phyloP scores from a whole-genome alignment of 805 yeast genomes.

The Starmerella kuoi region DNA sequence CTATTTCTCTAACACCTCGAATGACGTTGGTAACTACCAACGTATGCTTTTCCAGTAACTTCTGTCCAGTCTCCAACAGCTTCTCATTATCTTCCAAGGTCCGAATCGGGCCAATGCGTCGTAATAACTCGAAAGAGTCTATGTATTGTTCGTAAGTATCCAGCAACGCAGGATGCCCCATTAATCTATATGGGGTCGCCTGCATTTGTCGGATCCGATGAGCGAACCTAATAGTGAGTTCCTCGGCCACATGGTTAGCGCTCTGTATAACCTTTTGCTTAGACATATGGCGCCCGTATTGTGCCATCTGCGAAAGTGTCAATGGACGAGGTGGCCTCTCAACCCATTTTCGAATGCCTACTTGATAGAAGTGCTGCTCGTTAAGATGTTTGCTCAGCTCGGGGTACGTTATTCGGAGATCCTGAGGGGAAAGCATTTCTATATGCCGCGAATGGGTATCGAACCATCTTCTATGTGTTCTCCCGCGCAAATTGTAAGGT shows the following conservation, averaged over 20 bases:
- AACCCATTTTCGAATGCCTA: constrained; percentile 50
- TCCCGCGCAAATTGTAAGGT: background rate
- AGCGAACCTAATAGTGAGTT: constrained; percentile 73
- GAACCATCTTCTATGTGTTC: background rate
- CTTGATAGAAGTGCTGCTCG: constrained; percentile 76
- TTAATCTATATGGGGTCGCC: constrained; percentile 66
- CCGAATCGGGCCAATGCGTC: constrained; percentile 56
- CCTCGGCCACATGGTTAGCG: constrained; percentile 81
- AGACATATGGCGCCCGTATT: constrained; percentile 69
- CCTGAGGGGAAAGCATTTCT: constrained; percentile 9
- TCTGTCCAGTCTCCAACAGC: constrained; percentile 53
- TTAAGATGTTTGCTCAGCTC: constrained; percentile 27
- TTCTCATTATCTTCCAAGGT: constrained; percentile 61
- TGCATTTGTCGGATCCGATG: constrained; percentile 71
- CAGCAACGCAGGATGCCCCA: constrained; percentile 72
- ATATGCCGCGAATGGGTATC: constrained; percentile 4
- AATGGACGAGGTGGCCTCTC: constrained; percentile 74
- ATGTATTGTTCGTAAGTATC: constrained; percentile 84
- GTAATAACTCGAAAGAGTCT: constrained; percentile 72
- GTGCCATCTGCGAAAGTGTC: constrained; percentile 77
- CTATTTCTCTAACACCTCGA: constrained; percentile 78
- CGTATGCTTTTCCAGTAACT: constrained; percentile 61
- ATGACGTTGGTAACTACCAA: constrained; percentile 74
- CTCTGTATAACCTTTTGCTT: constrained; percentile 65
- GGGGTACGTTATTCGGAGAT: constrained; percentile 15